Evolutionary conservation across 2,329 filamentous ascomycete species (phyloP).

Genomic region (Ophiocordyceps camponoti-floridani): DNA sequence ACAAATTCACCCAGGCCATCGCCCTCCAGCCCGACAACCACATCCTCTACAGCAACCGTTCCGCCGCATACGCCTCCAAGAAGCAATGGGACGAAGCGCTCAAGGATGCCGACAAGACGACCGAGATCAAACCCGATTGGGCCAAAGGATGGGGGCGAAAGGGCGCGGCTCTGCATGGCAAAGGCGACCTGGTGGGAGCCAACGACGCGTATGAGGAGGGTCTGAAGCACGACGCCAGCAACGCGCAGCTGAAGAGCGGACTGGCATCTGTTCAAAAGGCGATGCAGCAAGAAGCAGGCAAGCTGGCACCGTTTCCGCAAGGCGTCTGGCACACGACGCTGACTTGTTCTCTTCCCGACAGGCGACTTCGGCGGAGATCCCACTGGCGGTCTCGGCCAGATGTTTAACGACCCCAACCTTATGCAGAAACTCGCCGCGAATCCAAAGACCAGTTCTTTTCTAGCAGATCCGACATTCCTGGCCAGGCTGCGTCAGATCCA

Average conservation of each 20-base stretch:
- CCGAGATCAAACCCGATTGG: slow-evolving; percentile 93
- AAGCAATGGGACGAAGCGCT: slow-evolving; percentile 74
- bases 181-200: slow-evolving; percentile 69
- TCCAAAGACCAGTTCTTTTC: slow-evolving; percentile 73
- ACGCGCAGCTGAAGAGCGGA: slow-evolving; percentile 83
- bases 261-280: slow-evolving; percentile 72
- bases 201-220: slow-evolving; percentile 86
- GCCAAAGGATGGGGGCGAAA: slow-evolving; percentile 92
- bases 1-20: slow-evolving; percentile 90
- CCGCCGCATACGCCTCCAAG: slow-evolving; percentile 73
- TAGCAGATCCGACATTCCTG: slow-evolving; percentile 81
- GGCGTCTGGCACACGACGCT: not conserved
- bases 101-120: slow-evolving; percentile 82
- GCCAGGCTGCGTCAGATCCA: slow-evolving; percentile 67
- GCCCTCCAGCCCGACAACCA: slow-evolving; percentile 77
- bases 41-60: slow-evolving; percentile 95
- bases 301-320: not conserved
- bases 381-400: slow-evolving; percentile 60
- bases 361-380: slow-evolving; percentile 33
- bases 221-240: slow-evolving; percentile 80
- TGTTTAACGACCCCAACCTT: slow-evolving; percentile 88
- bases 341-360: slow-evolving; percentile 1
- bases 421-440: slow-evolving; percentile 82
- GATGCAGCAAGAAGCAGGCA: slow-evolving; percentile 43
- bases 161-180: slow-evolving; percentile 75